These are phyloP conservation scores for Pluteus cervinus DNA, from an alignment of 768 basidiomycete genomes.

Conservation along the genomic window DNA sequence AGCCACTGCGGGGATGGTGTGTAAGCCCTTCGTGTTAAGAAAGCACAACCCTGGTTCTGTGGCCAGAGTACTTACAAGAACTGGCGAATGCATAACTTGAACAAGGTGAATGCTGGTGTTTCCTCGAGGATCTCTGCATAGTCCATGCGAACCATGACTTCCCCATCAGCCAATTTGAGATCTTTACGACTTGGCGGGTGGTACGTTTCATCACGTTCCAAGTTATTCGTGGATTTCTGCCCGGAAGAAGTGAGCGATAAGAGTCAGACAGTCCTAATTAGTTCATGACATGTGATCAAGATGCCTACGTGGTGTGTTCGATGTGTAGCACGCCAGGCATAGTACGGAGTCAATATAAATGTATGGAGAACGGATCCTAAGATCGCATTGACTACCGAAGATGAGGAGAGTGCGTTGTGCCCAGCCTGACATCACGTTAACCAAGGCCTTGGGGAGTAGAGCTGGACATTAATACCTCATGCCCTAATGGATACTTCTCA, in stretches of 20 bases:
- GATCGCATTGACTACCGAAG: conserved; percentile 27
- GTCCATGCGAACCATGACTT: conserved; percentile 33
- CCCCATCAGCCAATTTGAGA: conserved; percentile 37
- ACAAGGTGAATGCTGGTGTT: conserved; percentile 43
- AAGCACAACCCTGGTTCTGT: neutral
- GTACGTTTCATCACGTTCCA: conserved; percentile 73
- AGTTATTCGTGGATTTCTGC: conserved; percentile 41
- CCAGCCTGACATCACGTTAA: conserved; percentile 30
- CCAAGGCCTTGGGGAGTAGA: neutral
- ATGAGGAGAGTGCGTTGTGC: conserved; percentile 41
- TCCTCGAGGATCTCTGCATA: conserved; percentile 44
- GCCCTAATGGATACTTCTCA: conserved; percentile 21
- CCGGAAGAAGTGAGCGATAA: neutral
- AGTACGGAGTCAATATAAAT: conserved; percentile 48
- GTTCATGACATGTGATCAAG: neutral
- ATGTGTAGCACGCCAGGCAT: conserved; percentile 66
- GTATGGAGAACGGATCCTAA: conserved; percentile 38
- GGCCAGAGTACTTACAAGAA: conserved; percentile 31
- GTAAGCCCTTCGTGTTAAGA: no score
- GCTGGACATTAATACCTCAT: conserved; percentile 27
- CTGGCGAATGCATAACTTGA: conserved; percentile 42
- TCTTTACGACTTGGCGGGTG: conserved; percentile 41
- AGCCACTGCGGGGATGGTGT: conserved; percentile 25
- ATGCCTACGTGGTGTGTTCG: conserved; percentile 54
- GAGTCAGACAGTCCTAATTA: neutral